Evolutionary conservation across 352 stramenopile genomes (phyloP), one percentile per base, ranked within the genome.

Genomic region (Plasmopara muralis): DNA sequence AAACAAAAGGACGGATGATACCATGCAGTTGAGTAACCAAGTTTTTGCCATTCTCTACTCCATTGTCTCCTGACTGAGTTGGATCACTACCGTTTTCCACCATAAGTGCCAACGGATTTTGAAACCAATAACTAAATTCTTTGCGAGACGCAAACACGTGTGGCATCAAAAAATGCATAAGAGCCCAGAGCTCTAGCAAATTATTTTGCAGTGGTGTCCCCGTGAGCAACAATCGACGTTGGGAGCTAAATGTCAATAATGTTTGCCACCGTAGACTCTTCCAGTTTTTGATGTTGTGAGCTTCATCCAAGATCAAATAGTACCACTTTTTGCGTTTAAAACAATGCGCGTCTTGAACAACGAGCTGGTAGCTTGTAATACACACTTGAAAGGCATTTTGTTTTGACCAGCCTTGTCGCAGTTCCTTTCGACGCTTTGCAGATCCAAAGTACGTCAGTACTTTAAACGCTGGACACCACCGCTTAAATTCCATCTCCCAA

Each of bases 261-360:
- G 97, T 99, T 66, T 99, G 96, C 97, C 96, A 99, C 6, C 96
- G 73, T 62, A 98, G 81, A 50, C 77, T 97, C 58, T 98, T 96
- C 82, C 97, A 99, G 66, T 99, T 99, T 68, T 99, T 99, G 66
- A 99, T 99, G 61, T 99, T 98, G 66, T 99, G 97, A 3, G 96
- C 97, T 77, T 99, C 97, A 48, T 99, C 96, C 4, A 99, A 64
- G 44, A 99, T 98, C 7, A 99, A 57, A 62, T 99, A 98, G 62
- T 98, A 99, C 96, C 97, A 99, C 54, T 98, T 97, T 55, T 98
- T 99, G 30, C 96, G 77, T 55, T 98, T 97, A 62, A 99, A 98
- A 43, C 93, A 95, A 56, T 95, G 91, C 4, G 95, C 84, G 68
- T 99, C 97, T 62, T 98, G 93, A 4, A 99, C 94, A 9, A 96